Percentiles rank a stretch among this genome's conserved stretches.
These are phyloP conservation scores for Cyclocybe cylindracea DNA, from an alignment of 768 basidiomycete genomes.

Conservation along the genomic window DNA sequence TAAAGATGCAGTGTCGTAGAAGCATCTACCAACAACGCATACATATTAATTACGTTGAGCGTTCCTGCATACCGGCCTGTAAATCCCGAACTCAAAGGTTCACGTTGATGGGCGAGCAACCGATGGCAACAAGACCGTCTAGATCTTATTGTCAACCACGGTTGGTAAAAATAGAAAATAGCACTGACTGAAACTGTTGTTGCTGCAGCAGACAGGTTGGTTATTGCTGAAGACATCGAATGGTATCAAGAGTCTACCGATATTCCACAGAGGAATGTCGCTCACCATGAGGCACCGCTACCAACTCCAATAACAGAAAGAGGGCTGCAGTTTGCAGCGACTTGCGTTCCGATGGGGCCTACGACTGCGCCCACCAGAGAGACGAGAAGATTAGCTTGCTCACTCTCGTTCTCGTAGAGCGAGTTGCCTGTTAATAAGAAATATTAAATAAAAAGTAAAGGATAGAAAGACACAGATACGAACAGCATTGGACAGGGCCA, in stretches of 20 bases:
- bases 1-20: too few relatives aligned
- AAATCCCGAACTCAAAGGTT: neutral
- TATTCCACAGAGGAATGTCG: neutral
- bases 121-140: constrained; percentile 22
- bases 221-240: constrained; percentile 11
- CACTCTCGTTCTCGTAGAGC: neutral
- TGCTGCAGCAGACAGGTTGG: constrained; percentile 28
- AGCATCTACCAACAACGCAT: too few relatives aligned
- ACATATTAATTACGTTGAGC: too few relatives aligned
- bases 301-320: constrained; percentile 18
- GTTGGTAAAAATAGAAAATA: neutral
- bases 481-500: constrained; percentile 26
- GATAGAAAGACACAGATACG: neutral
- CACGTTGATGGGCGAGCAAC: constrained; percentile 24
- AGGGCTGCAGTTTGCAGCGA: constrained; percentile 26
- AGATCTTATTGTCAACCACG: neutral
- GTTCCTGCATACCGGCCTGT: too few relatives aligned
- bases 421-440: constrained; percentile 9
- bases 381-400: constrained; percentile 1
- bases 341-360: constrained; percentile 15
- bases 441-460: neutral
- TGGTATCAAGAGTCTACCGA: too few relatives aligned
- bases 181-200: constrained; percentile 27
- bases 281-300: constrained; percentile 17
- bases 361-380: constrained; percentile 17